phyloP scores from a whole-genome alignment of 306 rosid species.

The Vigna reflexopilosa region DNA sequence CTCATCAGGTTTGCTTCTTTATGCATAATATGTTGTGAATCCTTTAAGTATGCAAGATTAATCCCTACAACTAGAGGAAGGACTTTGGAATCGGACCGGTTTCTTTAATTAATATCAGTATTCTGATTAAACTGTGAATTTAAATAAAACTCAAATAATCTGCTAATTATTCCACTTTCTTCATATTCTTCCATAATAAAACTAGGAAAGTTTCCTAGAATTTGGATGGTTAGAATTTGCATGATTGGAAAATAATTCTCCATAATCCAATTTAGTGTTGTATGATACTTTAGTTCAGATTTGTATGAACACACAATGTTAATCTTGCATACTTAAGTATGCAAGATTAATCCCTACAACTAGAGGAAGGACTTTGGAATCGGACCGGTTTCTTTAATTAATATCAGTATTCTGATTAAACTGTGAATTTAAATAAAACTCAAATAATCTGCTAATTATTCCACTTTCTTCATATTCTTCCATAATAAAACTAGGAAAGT shows the following conservation, averaged over 20 bases:
- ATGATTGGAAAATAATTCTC: slow-evolving; percentile 4
- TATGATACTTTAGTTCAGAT: slow-evolving; percentile 6
- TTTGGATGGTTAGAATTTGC: slow-evolving; percentile 28
- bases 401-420: slow-evolving; percentile 30
- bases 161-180: slow-evolving; percentile 8
- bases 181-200: slow-evolving; percentile 3
- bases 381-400: slow-evolving; percentile 24
- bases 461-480: not conserved
- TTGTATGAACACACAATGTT: slow-evolving; percentile 2
- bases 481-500: not conserved
- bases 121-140: slow-evolving; percentile 18
- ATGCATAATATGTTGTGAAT: slow-evolving; percentile 17
- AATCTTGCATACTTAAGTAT: too few species aligned
- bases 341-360: slow-evolving; percentile 1
- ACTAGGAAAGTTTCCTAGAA: slow-evolving; percentile 6
- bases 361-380: slow-evolving; percentile 32
- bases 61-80: slow-evolving; percentile 32
- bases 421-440: slow-evolving; percentile 8
- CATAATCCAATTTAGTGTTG: slow-evolving; percentile 16
- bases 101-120: slow-evolving; percentile 34
- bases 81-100: slow-evolving; percentile 12
- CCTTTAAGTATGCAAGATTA: slow-evolving; percentile 8
- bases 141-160: not conserved
- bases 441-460: slow-evolving; percentile 1
- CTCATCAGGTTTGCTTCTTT: slow-evolving; percentile 85